Evolutionary conservation across 345 rosid genomes (phyloP).

Genomic region (Citrus reticulata): DNA sequence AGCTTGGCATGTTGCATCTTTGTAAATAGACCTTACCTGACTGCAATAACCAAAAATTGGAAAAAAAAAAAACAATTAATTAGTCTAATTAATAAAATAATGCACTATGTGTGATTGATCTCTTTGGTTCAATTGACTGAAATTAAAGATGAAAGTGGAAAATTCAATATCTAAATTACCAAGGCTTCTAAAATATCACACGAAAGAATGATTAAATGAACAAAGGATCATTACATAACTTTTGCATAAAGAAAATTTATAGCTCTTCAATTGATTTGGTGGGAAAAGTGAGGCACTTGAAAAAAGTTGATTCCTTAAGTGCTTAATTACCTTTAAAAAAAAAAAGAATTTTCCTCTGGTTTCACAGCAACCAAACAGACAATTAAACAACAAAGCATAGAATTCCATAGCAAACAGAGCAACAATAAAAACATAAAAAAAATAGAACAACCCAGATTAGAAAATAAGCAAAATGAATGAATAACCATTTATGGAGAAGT

Average conservation of each 20-base stretch:
- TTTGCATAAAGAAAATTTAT: not conserved
- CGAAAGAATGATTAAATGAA: not conserved
- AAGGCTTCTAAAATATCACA: not conserved
- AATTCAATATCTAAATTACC: not conserved
- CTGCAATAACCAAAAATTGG: slow-evolving; percentile 41
- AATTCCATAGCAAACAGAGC: not conserved
- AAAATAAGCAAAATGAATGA: not conserved
- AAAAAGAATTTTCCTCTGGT: not conserved
- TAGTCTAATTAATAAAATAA: not conserved
- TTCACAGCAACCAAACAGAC: slow-evolving; percentile 22
- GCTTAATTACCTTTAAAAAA: not conserved
- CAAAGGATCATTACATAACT: no score
- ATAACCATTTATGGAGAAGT: not conserved
- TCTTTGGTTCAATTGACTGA: not conserved
- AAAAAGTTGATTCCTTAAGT: not conserved
- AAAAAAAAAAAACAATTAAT: not conserved
- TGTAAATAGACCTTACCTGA: slow-evolving; percentile 83
- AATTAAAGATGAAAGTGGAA: no score
- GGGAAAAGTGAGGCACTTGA: not conserved
- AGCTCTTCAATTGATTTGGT: not conserved
- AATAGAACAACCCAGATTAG: not conserved
- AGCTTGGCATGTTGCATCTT: slow-evolving; percentile 49
- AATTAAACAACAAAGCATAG: not conserved
- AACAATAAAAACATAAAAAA: not conserved
- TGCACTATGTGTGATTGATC: no score